Evolutionary conservation across 257 asterid species (phyloP).

Genomic region (Solanum bukasovii): DNA sequence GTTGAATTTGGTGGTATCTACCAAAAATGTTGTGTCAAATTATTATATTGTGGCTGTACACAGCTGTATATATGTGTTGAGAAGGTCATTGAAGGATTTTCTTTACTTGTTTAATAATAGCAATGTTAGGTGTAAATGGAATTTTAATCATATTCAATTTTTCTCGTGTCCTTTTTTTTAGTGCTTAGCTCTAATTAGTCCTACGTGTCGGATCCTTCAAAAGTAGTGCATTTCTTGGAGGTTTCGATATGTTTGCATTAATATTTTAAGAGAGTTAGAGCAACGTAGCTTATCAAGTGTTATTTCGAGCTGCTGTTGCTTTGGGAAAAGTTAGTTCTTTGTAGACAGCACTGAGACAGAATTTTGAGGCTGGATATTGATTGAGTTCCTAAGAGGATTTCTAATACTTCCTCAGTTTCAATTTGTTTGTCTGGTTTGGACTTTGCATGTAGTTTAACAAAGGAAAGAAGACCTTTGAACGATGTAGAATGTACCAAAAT

Average conservation of each 20-base stretch:
- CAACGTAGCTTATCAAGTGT: neutral
- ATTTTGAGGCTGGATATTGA: neutral
- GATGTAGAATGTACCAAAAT: neutral
- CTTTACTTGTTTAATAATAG: neutral
- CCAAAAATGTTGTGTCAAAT: neutral
- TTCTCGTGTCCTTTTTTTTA: neutral
- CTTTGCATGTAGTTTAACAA: neutral
- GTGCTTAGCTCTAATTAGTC: neutral
- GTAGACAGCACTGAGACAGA: neutral
- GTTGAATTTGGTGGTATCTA: neutral
- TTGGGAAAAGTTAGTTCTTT: neutral
- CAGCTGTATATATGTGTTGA: slow-evolving; percentile 1
- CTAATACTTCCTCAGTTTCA: rapidly evolving
- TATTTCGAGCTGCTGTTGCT: neutral
- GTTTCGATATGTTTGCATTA: rapidly evolving
- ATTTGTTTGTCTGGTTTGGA: neutral
- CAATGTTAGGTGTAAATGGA: neutral
- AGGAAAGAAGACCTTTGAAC: neutral
- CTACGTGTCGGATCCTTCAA: neutral
- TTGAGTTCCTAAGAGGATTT: neutral
- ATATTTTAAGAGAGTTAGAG: neutral
- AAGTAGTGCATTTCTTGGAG: neutral
- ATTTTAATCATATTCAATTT: neutral
- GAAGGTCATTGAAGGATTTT: slow-evolving; percentile 5
- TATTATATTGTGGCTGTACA: neutral